Evolutionary conservation across 1,284 basidiomycete species (phyloP).

Genomic region (Ganoderma lucidum): DNA sequence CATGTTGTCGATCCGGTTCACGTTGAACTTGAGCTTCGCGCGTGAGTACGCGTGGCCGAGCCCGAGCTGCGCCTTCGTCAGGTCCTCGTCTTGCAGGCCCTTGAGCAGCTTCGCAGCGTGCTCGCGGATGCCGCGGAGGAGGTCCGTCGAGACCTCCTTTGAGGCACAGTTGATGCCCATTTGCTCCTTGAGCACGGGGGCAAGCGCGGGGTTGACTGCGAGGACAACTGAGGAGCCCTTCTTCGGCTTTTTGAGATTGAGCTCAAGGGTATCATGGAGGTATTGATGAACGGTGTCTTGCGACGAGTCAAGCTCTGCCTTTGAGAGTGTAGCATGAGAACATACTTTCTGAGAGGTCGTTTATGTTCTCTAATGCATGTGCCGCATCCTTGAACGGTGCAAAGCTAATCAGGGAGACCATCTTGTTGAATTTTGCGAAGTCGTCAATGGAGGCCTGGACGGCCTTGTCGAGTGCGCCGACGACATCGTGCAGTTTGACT

Average conservation of each 20-base stretch:
- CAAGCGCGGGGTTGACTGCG: constrained; percentile 86
- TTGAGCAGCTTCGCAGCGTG: constrained; percentile 93
- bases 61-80: constrained; percentile 94
- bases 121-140: constrained; percentile 93
- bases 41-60: constrained; percentile 98
- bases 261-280: constrained; percentile 87
- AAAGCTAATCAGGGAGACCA: constrained; percentile 94
- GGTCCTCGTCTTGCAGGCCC: constrained; percentile 90
- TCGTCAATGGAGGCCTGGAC: constrained; percentile 91
- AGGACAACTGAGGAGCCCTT: constrained; percentile 81
- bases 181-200: constrained; percentile 82
- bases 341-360: constrained; percentile 95
- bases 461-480: constrained; percentile 83
- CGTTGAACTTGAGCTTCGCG: constrained; percentile 99
- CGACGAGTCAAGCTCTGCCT: constrained; percentile 1
- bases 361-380: constrained; percentile 95
- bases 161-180: constrained; percentile 87
- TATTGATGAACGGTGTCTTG: constrained; percentile 89
- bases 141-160: constrained; percentile 87
- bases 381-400: constrained; percentile 95
- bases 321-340: constrained; percentile 10
- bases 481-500: constrained; percentile 89
- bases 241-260: constrained; percentile 87
- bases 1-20: constrained; percentile 99
- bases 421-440: constrained; percentile 92